A percentile compares a stretch with the other conserved stretches of the same genome.
Evolutionary conservation across 768 basidiomycete genomes (phyloP).

Genomic region (Neoboletus subvelutipes): DNA sequence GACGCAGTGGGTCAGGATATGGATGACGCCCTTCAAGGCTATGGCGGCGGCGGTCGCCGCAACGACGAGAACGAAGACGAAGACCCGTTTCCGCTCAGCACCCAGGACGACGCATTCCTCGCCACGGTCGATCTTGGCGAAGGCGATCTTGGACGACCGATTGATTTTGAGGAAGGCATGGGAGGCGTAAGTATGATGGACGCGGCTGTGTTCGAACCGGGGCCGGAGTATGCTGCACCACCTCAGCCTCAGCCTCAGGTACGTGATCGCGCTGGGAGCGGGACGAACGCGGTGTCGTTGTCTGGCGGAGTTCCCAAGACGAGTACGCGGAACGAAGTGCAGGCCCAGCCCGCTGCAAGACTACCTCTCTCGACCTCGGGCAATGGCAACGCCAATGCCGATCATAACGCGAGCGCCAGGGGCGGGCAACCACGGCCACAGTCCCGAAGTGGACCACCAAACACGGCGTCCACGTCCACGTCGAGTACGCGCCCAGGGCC

Average conservation of each 20-base stretch:
- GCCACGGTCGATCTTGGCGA: constrained; percentile 55
- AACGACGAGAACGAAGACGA: constrained; percentile 25
- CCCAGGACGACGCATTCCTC: constrained; percentile 68
- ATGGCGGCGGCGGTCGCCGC: constrained; percentile 26
- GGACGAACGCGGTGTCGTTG: not conserved
- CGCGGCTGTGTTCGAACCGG: not conserved
- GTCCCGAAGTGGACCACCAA: not conserved
- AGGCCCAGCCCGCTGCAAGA: not conserved
- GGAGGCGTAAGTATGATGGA: constrained; percentile 17
- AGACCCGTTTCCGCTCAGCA: constrained; percentile 49
- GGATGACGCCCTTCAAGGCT: not conserved
- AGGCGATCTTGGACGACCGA: constrained; percentile 39
- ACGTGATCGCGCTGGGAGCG: constrained; percentile 1
- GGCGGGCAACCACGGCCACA: not conserved
- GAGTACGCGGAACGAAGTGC: not conserved
- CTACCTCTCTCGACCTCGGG: not conserved
- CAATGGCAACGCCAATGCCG: not conserved
- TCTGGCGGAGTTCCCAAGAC: not conserved
- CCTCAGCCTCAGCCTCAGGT: constrained; percentile 8
- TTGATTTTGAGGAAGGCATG: constrained; percentile 41
- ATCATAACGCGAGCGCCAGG: not conserved
- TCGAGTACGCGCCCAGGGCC: not conserved
- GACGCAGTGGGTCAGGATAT: constrained; percentile 1
- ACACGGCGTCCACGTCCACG: not conserved
- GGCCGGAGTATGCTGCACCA: not conserved